A percentile compares a stretch with the other conserved stretches of the same genome.
phyloP scores from a whole-genome alignment of 495 filamentous ascomycete species.

The Hypoxylon fuscum region DNA sequence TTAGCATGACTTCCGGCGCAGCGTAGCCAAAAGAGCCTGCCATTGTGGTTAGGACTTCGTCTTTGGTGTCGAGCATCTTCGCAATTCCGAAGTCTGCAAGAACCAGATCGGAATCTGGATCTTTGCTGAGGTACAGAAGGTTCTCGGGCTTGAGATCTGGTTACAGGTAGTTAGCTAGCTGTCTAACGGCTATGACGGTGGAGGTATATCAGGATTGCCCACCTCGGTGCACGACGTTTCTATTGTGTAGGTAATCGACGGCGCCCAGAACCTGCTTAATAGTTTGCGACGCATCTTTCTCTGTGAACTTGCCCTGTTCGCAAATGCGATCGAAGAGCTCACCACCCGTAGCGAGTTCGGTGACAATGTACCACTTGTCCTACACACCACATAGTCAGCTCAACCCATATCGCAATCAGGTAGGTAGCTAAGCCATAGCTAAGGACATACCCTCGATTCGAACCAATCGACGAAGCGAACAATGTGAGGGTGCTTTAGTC shows the following conservation, averaged over 20 bases:
- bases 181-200: background rate
- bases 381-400: too few relatives aligned
- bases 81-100: conserved; percentile 98
- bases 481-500: conserved; percentile 92
- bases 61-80: conserved; percentile 92
- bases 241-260: conserved; percentile 92
- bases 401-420: background rate
- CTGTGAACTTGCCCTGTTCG: conserved; percentile 97
- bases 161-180: conserved; percentile 12
- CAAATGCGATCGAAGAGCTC: conserved; percentile 99
- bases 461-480: conserved; percentile 99
- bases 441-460: conserved; percentile 78
- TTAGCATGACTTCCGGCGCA: conserved; percentile 97
- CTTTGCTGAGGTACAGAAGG: conserved; percentile 86
- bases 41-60: conserved; percentile 96
- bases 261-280: conserved; percentile 95
- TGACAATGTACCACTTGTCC: conserved; percentile 99
- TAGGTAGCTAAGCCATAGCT: background rate
- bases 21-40: conserved; percentile 98
- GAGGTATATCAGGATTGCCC: conserved; percentile 33
- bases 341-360: conserved; percentile 93
- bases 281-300: conserved; percentile 97
- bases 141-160: conserved; percentile 98
- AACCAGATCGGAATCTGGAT: conserved; percentile 81
- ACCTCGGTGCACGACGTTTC: conserved; percentile 98